Base-by-base conservation (phyloP, 352 stramenopile species). In the Globisporangium spiculum region DNA sequence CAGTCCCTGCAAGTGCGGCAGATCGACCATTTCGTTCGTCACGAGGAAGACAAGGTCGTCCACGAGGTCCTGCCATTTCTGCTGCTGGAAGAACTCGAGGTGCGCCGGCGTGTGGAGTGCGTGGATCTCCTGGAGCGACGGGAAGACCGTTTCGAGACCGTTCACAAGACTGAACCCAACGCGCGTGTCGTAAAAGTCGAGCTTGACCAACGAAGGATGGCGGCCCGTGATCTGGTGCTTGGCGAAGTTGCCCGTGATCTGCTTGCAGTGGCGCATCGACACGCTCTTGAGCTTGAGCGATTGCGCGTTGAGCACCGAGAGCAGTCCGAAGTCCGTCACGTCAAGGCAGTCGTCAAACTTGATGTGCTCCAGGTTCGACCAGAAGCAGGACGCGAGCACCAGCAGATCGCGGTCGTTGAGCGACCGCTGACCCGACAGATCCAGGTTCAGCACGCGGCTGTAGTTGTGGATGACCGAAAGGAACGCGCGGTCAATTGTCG, bases 281-380 rank as follows among this genome's bases (percentile, higher is more conserved):
- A 96, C 74, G 14, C 72, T 78, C 7, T 71, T 63, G 9, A 96
- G 75, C 38, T 78, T 77, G 61, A 91, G 76, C 6, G 88, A 96
- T 55, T 92, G 88, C 18, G 88, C 88, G 53, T 96, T 96, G 50
- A 96, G 82, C 41, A 96, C 78, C 9, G 86, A 88, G 26, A 93
- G 76, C 24, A 96, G 56, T 0, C 83, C 86, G 65, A 94, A 90
- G 68, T 96, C 88, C 12, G 88, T 91, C 26, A 96, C 70, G 55
- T 86, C 80, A n/a, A 88, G 70, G 69, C 88, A 96, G 65, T 93
- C 84, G 63, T 94, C 73, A 2, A 86, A 73, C 7, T 72, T 72
- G 57, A 96, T 79, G 60, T 79, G 69, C 66, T 94, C 86, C 22
- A 96, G 71, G 24, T 88, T 65, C 4, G 83, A 70, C 88, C 88